Evolutionary conservation across 495 filamentous ascomycete genomes (phyloP), one percentile per base, ranked within the genome.

Genomic region (Aspergillus carlsbadensis): DNA sequence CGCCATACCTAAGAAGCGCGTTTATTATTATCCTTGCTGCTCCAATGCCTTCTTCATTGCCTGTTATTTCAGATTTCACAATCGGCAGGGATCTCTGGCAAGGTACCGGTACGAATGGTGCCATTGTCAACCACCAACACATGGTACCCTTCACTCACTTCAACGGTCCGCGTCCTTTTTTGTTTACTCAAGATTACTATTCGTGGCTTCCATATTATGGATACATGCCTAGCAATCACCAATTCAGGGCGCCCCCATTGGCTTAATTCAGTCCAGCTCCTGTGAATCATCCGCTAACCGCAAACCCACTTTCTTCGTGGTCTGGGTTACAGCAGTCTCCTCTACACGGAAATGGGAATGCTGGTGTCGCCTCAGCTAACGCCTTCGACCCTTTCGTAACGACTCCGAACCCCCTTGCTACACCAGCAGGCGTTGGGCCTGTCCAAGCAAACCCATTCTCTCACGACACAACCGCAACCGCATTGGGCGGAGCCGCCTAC

Each of bases 371-470:
- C 1, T 58, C 70, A 5, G 51, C 74, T 5, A 61, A 53, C 56
- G 60, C 72, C 10, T 84, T 72, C 52, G 87, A 89, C 70, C 82
- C 86, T 20, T 89, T 88, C 61, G 74, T 79, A 18, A 81, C 86
- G 64, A 66, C 78, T 8, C 70, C 76, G 15, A 70, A 84, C 37
- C 73, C 76, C 11, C 74, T 85, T 54, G 73, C 76, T 31, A 72
- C 83, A 7, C 73, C 82, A 13, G 66, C 78, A 22, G 69, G 74
- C 41, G 68, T 78, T 59, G 67, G 75, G 13, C 65, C 70, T 10
- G 71, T 77, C 21, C 81, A 79, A 40, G 80, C 82, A 43, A 90
- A 90, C 58, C 84, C 87, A 2, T 91, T 89, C 62, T 80, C 83
- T 10, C 79, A 82, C 51, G 86, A 89, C 44, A 71, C 79, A 34